phyloP scores from a whole-genome alignment of 2,329 filamentous ascomycete species.

The Aspergillus clavatus region DNA sequence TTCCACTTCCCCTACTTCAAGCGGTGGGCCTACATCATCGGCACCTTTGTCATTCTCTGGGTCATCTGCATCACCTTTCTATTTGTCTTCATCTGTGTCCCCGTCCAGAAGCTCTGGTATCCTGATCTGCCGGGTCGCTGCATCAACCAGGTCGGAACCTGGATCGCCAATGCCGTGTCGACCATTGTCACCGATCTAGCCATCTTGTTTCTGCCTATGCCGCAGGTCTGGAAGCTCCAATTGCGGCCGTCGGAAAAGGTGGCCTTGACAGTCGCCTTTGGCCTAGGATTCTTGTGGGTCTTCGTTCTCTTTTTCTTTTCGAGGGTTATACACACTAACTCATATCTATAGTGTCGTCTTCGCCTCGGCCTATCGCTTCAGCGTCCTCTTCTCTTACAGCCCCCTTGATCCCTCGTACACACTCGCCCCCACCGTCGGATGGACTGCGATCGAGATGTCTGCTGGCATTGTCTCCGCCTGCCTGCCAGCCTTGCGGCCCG shows the following conservation, averaged over 20 bases:
- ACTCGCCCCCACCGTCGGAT: conserved; percentile 25
- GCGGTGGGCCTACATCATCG: conserved; percentile 24
- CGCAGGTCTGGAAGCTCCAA: conserved; percentile 27
- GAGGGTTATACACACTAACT: not conserved
- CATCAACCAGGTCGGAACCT: conserved; percentile 26
- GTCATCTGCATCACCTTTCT: conserved; percentile 26
- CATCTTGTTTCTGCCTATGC: conserved; percentile 23
- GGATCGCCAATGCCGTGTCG: conserved; percentile 22
- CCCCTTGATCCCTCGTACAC: conserved; percentile 22
- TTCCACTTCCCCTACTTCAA: conserved; percentile 26
- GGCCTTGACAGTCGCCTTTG: conserved; percentile 19
- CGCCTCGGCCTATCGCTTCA: conserved; percentile 24
- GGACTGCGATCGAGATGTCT: conserved; percentile 28
- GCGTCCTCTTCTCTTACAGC: conserved; percentile 23
- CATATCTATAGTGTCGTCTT: conserved; percentile 20
- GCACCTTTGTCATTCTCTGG: conserved; percentile 22
- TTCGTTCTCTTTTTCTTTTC: not conserved
- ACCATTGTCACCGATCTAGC: conserved; percentile 23
- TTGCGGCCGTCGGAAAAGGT: conserved; percentile 18
- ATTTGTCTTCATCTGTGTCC: conserved; percentile 28
- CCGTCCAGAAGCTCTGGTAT: conserved; percentile 27
- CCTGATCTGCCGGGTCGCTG: conserved; percentile 22
- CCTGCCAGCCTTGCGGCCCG: conserved; percentile 24
- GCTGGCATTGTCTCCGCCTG: conserved; percentile 27
- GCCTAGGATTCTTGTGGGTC: conserved; percentile 22